Conservation (phyloP, 306 rosid species). For the Cicer cuneatum region DNA sequence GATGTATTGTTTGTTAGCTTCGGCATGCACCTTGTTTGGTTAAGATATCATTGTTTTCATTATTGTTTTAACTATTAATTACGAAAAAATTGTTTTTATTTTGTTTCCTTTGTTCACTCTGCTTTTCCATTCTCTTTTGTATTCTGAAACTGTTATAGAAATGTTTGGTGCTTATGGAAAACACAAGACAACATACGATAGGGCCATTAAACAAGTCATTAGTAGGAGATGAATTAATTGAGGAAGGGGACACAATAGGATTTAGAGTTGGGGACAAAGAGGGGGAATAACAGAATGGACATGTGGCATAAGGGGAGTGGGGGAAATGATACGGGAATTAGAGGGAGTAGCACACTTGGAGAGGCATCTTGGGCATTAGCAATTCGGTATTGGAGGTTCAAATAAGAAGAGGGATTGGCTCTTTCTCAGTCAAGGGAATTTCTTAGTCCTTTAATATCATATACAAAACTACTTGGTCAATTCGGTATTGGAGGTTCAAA, state of each 20-base stretch:
- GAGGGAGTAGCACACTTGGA: background rate
- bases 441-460: too few relatives aligned
- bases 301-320: background rate
- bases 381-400: background rate
- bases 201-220: background rate
- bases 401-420: background rate
- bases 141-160: constrained; percentile 8
- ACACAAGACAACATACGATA: background rate
- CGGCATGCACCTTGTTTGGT: background rate
- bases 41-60: background rate
- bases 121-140: constrained; percentile 23
- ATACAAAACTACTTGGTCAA: too few relatives aligned
- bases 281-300: background rate
- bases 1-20: background rate
- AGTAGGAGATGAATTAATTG: background rate
- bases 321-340: background rate
- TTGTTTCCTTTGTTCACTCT: constrained; percentile 1
- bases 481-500: background rate
- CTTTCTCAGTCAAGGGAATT: background rate
- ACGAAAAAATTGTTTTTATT: background rate
- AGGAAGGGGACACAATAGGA: background rate
- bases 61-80: constrained; percentile 5
- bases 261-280: background rate
- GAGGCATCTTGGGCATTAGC: background rate
- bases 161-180: constrained; percentile 27